phyloP scores from a whole-genome alignment of 78 protist genomes.

The Abeoforma whisleri region DNA sequence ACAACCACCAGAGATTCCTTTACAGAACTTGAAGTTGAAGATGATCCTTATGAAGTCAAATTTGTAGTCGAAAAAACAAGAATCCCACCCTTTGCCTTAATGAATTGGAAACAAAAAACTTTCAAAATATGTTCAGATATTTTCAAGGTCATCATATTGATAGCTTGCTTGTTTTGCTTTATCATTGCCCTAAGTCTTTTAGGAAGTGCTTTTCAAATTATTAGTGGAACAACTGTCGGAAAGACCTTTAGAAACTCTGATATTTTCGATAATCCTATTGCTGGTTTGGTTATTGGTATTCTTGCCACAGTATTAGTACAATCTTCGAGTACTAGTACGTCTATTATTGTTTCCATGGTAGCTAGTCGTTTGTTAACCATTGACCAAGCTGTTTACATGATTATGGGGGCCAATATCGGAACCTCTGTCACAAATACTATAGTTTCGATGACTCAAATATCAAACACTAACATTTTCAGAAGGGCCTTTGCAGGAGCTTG shows the following conservation, averaged over 20 bases:
- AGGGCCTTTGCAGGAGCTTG: slow-evolving; percentile 41
- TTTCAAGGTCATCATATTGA: background rate
- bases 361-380: background rate
- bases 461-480: slow-evolving; percentile 17
- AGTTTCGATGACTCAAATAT: slow-evolving; percentile 33
- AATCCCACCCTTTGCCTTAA: background rate
- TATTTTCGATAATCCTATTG: slow-evolving; percentile 31
- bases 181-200: slow-evolving; percentile 30
- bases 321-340: slow-evolving; percentile 23
- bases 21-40: too few relatives aligned
- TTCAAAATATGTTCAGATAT: background rate
- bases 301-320: slow-evolving; percentile 29
- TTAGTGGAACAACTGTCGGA: slow-evolving; percentile 15
- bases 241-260: background rate
- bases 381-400: slow-evolving; percentile 41
- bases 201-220: slow-evolving; percentile 15
- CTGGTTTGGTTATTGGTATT: slow-evolving; percentile 27
- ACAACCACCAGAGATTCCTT: too few relatives aligned
- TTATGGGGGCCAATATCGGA: slow-evolving; percentile 38
- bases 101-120: slow-evolving; percentile 4
- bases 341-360: slow-evolving; percentile 36
- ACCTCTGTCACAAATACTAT: slow-evolving; percentile 36
- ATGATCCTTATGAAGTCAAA: background rate
- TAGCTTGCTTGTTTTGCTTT: background rate
- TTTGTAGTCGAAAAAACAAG: background rate